Evolutionary conservation across 2,329 filamentous ascomycete genomes (phyloP).

Genomic region (Phaeomoniella chlamydospora): DNA sequence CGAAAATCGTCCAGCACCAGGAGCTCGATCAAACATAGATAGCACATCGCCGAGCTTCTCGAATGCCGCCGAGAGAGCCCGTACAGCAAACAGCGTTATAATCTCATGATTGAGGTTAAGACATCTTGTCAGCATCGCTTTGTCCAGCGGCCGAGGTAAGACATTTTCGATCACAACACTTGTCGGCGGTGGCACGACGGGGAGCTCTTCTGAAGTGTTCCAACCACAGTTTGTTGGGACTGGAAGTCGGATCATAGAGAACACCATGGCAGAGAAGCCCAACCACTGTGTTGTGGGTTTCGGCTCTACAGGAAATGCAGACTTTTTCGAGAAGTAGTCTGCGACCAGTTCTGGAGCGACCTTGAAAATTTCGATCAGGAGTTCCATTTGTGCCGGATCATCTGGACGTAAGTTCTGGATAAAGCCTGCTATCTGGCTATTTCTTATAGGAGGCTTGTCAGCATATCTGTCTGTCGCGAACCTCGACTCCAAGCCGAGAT

Average conservation of each 20-base stretch:
- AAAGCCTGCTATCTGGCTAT: constrained; percentile 65
- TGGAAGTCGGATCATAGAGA: constrained; percentile 61
- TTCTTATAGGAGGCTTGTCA: constrained; percentile 58
- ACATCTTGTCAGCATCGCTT: constrained; percentile 66
- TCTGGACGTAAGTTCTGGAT: constrained; percentile 69
- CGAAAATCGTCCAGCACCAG: constrained; percentile 27
- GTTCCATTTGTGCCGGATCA: constrained; percentile 65
- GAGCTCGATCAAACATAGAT: constrained; percentile 41
- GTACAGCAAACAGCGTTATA: constrained; percentile 69
- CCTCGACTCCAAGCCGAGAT: constrained; percentile 54
- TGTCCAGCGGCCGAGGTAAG: constrained; percentile 65
- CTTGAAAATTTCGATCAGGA: constrained; percentile 66
- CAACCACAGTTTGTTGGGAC: constrained; percentile 61
- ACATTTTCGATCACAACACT: constrained; percentile 73
- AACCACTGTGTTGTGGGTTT: constrained; percentile 92
- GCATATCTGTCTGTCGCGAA: constrained; percentile 55
- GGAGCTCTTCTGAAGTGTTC: constrained; percentile 37
- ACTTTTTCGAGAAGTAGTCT: constrained; percentile 72
- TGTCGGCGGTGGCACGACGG: constrained; percentile 59
- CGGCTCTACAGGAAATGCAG: constrained; percentile 72
- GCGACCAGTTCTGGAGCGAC: constrained; percentile 75
- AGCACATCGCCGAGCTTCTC: constrained; percentile 59
- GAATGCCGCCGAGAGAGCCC: constrained; percentile 64
- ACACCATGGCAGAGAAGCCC: constrained; percentile 79
- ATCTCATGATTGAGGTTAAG: constrained; percentile 64